phyloP scores from a whole-genome alignment of 768 basidiomycete genomes.

The Pholiota molesta region DNA sequence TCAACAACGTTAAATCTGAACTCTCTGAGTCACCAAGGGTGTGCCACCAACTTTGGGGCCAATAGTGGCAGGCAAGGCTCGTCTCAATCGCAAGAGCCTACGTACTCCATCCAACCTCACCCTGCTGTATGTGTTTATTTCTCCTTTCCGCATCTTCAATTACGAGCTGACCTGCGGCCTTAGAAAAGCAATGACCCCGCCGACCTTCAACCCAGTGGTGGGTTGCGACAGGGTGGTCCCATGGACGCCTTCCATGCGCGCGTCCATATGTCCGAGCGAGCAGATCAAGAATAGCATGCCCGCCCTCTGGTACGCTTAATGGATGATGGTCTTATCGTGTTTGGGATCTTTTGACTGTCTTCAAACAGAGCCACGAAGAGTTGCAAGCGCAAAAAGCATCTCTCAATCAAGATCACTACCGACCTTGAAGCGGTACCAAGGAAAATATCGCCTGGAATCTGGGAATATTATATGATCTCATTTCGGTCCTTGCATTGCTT shows the following conservation, averaged over 20 bases:
- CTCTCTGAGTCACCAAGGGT: conserved; percentile 21
- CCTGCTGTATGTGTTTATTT: conserved; percentile 48
- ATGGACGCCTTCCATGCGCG: conserved; percentile 50
- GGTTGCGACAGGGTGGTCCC: conserved; percentile 40
- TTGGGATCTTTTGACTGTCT: not conserved
- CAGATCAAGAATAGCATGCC: conserved; percentile 48
- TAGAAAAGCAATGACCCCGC: conserved; percentile 66
- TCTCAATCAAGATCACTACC: conserved; percentile 3
- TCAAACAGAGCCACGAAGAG: conserved; percentile 52
- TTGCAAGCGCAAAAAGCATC: conserved; percentile 42
- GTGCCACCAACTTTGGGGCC: not conserved
- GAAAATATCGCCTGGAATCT: not conserved
- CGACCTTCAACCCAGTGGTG: conserved; percentile 45
- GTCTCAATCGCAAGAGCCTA: conserved; percentile 33
- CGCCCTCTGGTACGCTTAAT: conserved; percentile 46
- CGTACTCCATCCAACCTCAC: conserved; percentile 59
- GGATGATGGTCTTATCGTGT: not conserved
- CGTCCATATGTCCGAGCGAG: conserved; percentile 53
- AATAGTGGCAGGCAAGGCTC: conserved; percentile 4
- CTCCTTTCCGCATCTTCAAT: not conserved
- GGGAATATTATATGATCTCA: too few relatives aligned
- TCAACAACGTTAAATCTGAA: conserved; percentile 30
- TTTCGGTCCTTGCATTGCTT: too few relatives aligned
- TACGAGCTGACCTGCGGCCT: not conserved
- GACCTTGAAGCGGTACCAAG: not conserved